Evolutionary conservation across 805 yeast genomes (phyloP), one percentile per base, ranked within the genome.

Genomic region (Ogataea salicorniae): DNA sequence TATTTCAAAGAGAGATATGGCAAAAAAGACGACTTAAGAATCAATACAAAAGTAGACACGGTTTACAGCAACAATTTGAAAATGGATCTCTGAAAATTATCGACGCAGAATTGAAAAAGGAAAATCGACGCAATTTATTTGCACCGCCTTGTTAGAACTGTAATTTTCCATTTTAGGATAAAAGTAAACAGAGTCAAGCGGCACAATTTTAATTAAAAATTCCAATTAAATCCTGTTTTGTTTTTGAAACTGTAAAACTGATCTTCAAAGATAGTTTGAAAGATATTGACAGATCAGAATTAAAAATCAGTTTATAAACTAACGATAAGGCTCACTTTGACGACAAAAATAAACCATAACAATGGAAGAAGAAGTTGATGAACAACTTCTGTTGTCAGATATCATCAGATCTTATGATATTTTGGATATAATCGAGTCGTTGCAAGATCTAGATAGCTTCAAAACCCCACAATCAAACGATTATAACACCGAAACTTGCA

Each of bases 311-410:
- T 7, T 26, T 11, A 26, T 26, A 26, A 26, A 26, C 2, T 2
- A 26, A 9, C 31, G 9, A 5, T 26, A 31, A 37, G 18, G 13
- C 14, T 20, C 29, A 7, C 5, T 16, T 6, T n/a, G 13, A 17
- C 1, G 11, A 37, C 13, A n/a, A 17, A 29, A 3, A 36, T 6
- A 17, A 11, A 29, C 15, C 7, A 16, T 29, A 22, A 17, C 18
- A 13, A 18, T 33, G 37, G 20, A 9, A 31, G 37, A 15, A 11
- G 34, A n/a, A 31, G 46, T 26, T 9, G 9, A 22, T 6, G 42
- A 43, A 29, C 17, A 18, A 9, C 41, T 43, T 34, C 35, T 17
- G 22, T 34, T 43, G 15, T 43, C 46, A 14, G 46, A 43, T 22
- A 38, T 43, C 22, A 23, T 43, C 38, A 38, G 17, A 16, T 34